Evolutionary conservation across 1,284 basidiomycete species (phyloP).

Genomic region (Puccinia triticina): DNA sequence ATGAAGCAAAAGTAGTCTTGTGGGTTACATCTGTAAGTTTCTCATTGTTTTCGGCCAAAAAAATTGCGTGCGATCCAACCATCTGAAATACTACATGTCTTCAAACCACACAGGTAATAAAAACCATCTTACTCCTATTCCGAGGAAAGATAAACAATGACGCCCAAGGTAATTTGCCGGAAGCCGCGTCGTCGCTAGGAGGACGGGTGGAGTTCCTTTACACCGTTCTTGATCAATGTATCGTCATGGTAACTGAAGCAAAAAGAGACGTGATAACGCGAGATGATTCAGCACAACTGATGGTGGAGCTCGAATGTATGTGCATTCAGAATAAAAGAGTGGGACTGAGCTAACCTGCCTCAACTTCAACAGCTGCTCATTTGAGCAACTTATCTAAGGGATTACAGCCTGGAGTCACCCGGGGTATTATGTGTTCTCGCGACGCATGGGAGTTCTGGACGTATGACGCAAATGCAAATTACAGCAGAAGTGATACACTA

Average conservation of each 20-base stretch:
- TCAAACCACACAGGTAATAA: slow-evolving; percentile 16
- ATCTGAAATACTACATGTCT: not conserved
- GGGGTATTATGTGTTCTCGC: not conserved
- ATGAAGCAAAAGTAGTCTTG: not conserved
- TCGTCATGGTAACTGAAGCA: not conserved
- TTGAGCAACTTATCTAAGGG: not conserved
- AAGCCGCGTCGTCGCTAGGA: not conserved
- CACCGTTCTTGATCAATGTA: slow-evolving; percentile 4
- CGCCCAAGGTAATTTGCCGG: not conserved
- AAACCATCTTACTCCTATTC: slow-evolving; percentile 15
- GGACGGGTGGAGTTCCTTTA: not conserved
- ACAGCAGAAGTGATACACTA: not conserved
- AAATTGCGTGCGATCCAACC: not conserved
- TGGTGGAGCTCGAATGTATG: not conserved
- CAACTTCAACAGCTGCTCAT: slow-evolving; percentile 3
- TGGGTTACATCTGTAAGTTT: not conserved
- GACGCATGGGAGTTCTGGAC: slow-evolving; percentile 7
- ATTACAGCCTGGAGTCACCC: not conserved
- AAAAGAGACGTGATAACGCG: not conserved
- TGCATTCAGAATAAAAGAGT: not conserved
- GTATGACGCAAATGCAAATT: not conserved
- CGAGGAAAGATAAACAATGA: slow-evolving; percentile 7
- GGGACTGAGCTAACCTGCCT: not conserved
- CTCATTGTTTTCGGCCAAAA: not conserved
- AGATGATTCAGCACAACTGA: slow-evolving; percentile 10